Conservation (phyloP, 1,284 basidiomycete species). For the Ganoderma sinense region DNA sequence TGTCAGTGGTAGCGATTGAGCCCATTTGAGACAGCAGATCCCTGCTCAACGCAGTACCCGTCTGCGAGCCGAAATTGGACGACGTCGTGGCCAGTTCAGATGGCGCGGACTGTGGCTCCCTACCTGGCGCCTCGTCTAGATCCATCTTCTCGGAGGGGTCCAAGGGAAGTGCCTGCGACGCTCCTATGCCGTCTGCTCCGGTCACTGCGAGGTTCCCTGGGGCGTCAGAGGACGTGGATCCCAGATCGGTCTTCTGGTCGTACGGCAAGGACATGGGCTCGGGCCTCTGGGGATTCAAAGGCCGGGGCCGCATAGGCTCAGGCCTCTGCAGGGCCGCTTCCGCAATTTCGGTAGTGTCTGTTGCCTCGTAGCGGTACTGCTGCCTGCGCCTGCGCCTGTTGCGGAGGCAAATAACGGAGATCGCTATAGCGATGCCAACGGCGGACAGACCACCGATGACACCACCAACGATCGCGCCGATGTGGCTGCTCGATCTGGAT, state of each 20-base stretch:
- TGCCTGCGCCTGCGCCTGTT: neutral
- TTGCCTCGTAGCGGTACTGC: neutral
- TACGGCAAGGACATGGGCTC: slow-evolving; percentile 19
- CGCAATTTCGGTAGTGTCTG: slow-evolving; percentile 12
- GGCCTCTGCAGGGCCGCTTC: slow-evolving; percentile 10
- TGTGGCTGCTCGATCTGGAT: neutral
- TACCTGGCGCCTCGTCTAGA: slow-evolving; percentile 20
- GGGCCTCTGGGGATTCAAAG: too few species aligned
- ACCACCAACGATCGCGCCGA: slow-evolving; percentile 30
- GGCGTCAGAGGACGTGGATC: neutral
- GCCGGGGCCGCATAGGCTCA: too few species aligned
- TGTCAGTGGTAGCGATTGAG: slow-evolving; percentile 33
- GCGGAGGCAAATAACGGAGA: slow-evolving; percentile 17
- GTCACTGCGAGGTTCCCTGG: slow-evolving; percentile 1
- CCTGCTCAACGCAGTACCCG: slow-evolving; percentile 25
- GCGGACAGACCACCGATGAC: slow-evolving; percentile 26
- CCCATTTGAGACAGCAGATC: slow-evolving; percentile 29
- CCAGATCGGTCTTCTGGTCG: neutral
- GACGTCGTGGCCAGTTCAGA: slow-evolving; percentile 17
- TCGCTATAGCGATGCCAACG: slow-evolving; percentile 13
- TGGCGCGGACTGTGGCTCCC: neutral
- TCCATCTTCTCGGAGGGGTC: neutral
- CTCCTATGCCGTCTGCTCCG: neutral
- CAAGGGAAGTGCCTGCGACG: neutral
- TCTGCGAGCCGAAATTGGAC: slow-evolving; percentile 3